These are phyloP conservation scores for Trichoderma brevicompactum DNA, from an alignment of 2,329 filamentous ascomycete species.

Conservation along the genomic window DNA sequence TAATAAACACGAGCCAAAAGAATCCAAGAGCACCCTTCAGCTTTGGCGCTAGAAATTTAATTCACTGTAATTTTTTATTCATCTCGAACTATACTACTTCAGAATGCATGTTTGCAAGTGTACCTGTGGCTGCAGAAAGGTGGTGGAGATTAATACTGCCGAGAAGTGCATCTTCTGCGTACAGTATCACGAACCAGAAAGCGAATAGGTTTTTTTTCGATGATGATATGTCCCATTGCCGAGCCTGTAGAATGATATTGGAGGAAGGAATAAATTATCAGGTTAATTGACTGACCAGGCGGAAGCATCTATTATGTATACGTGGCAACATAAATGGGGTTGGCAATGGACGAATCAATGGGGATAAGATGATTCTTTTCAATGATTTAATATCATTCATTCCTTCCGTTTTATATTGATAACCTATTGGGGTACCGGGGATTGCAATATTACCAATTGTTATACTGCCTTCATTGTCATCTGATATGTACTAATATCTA, in stretches of 20 bases:
- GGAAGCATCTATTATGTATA: too few species aligned
- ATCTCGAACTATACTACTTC: neutral
- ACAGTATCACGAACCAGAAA: neutral
- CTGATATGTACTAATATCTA: neutral
- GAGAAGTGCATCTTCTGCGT: neutral
- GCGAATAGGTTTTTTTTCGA: neutral
- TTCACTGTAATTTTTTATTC: too few species aligned
- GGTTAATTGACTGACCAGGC: too few species aligned
- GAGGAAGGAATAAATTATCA: too few species aligned
- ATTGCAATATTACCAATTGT: neutral
- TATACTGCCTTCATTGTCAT: neutral
- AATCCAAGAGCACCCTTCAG: too few species aligned
- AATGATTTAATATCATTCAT: too few species aligned
- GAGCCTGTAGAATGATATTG: too few species aligned
- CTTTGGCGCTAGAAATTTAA: too few species aligned
- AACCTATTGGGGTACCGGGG: neutral
- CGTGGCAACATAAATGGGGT: too few species aligned
- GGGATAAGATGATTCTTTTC: too few species aligned
- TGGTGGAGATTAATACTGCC: neutral
- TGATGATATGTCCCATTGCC: too few species aligned
- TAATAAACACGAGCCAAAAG: neutral
- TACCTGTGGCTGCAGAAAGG: constrained; percentile 5
- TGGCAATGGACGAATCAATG: too few species aligned
- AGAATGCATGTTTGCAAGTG: constrained; percentile 15
- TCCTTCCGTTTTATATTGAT: neutral